Base-by-base conservation (phyloP, 2,329 filamentous ascomycete genomes). In the Bipolaris cookei region DNA sequence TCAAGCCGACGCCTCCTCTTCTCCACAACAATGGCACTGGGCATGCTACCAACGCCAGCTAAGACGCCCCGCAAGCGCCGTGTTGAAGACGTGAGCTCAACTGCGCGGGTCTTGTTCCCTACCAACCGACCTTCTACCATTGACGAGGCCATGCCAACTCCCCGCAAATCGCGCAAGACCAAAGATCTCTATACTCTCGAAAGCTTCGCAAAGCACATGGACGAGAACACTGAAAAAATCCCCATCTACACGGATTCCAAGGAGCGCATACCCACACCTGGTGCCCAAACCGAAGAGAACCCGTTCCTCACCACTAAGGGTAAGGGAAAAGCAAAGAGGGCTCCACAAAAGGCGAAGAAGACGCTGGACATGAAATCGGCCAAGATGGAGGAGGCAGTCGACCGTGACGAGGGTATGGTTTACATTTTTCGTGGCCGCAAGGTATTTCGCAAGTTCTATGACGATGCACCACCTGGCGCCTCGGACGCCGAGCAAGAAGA, bases 391-490 rank as follows among this genome's bases (percentile, higher is more conserved):
- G 84, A 89, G 43, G 86, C 86, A 13, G 82, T 84, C 3, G 76
- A 81, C 30, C 87, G 89, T 28, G 83, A 88, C 3, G 89, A 94
- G 73, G 91, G 91, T 58, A 83, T 92, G 70, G 80, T 92, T 59
- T 91, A 88, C 67, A 84, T 88, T 11, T 94, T 94, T 81, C 91
- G 91, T 67, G 91, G 91, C 73, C 91, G 90, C 81, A 91, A 87
- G 72, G 81, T 91, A 54, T 92, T 91, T 79, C 87, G 88, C 75
- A 89, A 88, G 70, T 91, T 89, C 65, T 76, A 78, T 21, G 77
- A 81, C 38, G 72, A 74, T 3, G 69, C 68, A 10, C 59, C 62
- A 4, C 62, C 68, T 11, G 77, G 77, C 42, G 74, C 72, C 21
- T 75, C 73, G 10, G 67, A 72, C 1, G 68, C 73, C 13, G 68